Base-by-base conservation (phyloP, 2,329 filamentous ascomycete species). In the Aphanocladium album region DNA sequence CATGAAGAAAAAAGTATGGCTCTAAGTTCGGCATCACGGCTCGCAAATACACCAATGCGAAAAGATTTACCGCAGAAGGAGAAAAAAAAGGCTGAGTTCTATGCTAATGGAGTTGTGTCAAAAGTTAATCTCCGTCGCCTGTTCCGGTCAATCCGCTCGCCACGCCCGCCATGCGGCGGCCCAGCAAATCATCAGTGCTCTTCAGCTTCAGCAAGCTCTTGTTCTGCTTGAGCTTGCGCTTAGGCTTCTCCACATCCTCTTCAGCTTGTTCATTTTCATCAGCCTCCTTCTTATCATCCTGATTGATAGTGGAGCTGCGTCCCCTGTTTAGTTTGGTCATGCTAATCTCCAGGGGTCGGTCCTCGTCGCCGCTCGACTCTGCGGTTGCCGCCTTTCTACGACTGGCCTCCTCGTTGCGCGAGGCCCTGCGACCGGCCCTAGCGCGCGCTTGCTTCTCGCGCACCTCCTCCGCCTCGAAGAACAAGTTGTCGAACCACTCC, bases 401-500 rank as follows among this genome's bases (percentile, higher is more conserved):
- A n/a, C 14, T 46, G 21, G 41, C 57, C 16, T 58, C 45, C 14
- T 52, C 21, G 19, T 41, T 82, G 77, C 53, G 72, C 51, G 23
- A 19, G 67, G 58, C 51, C 53, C 45, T 57, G 62, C 63, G 56
- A 57, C 33, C 61, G 49, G 27, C 39, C 19, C 63, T 64, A 50
- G 60, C 65, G 45, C 64, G 71, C 17, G 19, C 69, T 57, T 68
- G 50, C 8, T 23, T 50, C 17, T 45, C 61, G 65, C 73, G 65
- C 72, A 74, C 56, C 69, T 74, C 51, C 21, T 83, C 79, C 2
- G 79, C 84, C 39, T 74, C 79, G 60, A 75, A 75, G 54, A 96
- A 93, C 0, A 92, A 81, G 30, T 92, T 87, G 51, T 88, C 82
- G 66, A 97, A 92, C 93, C 93, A 98, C 17, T 80, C 77, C 0